Base-by-base conservation (phyloP, 306 rosid genomes). In the Prunus fruticosa region DNA sequence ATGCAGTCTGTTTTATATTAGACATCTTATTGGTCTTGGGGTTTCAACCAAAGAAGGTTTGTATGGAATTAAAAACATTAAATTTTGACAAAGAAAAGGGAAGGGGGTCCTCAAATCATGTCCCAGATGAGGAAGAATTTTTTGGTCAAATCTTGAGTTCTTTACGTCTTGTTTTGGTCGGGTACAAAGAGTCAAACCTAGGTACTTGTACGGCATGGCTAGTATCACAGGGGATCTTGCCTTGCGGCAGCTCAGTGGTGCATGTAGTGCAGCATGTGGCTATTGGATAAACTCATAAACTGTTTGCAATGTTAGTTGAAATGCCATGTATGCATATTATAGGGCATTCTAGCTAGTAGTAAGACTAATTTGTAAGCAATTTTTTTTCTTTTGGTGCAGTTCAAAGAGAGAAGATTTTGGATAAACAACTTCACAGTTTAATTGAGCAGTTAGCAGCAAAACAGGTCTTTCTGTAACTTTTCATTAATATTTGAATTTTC, bases 361-460 rank as follows among this genome's bases (percentile, higher is more conserved):
- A 34, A 2, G 66, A 23, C 34, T 67, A 46, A 11, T 64, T 25
- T 22, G n/a, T 9, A 20, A 34, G 73, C 46, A 72, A 25, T 34
- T 66, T 75, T 45, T 60, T 64, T 77, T n/a, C n/a, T n/a, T 77
- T 32, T 32, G 1, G 43, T 86, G 88, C 97, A 92, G 97, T 74
- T 64, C 99, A 92, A 80, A 86, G 97, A 76, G 92, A 92, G 90
- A 95, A 95, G 87, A 76, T 86, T 68, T 85, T 92, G 80, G 99
- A 95, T 81, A 90, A 87, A 80, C 99, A 89, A 69, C 95, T 90
- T 71, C 97, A 90, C 79, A 87, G 96, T 80, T 90, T 92, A 72
- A 89, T 95, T 46, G 97, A 90, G 90, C 99, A 92, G 73, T 91
- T 95, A 27, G 97, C 88, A 11, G 83, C 73, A 65, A 95, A 95